These are phyloP conservation scores for Podila minutissima DNA, from an alignment of 192 early-diverging fungal genomes.

Conservation along the genomic window DNA sequence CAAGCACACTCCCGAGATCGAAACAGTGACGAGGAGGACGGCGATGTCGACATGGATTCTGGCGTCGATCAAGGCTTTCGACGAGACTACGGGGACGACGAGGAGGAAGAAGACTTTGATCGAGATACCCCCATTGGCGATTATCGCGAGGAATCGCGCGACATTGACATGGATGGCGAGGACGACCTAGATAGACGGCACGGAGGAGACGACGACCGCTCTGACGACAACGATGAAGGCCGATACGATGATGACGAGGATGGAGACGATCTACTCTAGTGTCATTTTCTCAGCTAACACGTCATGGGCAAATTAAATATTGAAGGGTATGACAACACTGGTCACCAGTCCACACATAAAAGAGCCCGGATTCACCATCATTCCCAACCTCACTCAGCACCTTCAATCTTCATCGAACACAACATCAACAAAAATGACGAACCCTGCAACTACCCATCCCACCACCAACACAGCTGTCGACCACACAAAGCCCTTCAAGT, in stretches of 20 bases:
- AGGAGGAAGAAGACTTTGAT: slow-evolving; percentile 7
- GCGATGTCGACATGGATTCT: slow-evolving; percentile 39
- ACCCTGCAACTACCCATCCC: slow-evolving; percentile 1
- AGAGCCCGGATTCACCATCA: neutral
- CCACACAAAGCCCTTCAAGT: slow-evolving; percentile 21
- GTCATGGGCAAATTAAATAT: too few relatives aligned
- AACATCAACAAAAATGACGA: slow-evolving; percentile 16
- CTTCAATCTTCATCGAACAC: neutral
- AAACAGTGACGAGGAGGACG: slow-evolving; percentile 4
- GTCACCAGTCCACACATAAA: neutral
- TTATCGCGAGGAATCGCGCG: neutral
- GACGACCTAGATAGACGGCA: neutral
- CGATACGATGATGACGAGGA: neutral
- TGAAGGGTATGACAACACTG: too few relatives aligned
- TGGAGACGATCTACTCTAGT: neutral
- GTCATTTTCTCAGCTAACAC: neutral
- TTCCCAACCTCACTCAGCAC: neutral
- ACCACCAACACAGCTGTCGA: slow-evolving; percentile 8
- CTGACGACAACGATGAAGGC: slow-evolving; percentile 11
- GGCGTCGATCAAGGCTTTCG: slow-evolving; percentile 7
- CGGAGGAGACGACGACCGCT: slow-evolving; percentile 10
- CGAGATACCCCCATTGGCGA: neutral
- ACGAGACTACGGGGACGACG: neutral
- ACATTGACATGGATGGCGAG: slow-evolving; percentile 1
- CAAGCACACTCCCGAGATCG: slow-evolving; percentile 2